Evolutionary conservation across 768 basidiomycete genomes (phyloP), one percentile per base, ranked within the genome.

Genomic region (Leccinum longicurvipes): DNA sequence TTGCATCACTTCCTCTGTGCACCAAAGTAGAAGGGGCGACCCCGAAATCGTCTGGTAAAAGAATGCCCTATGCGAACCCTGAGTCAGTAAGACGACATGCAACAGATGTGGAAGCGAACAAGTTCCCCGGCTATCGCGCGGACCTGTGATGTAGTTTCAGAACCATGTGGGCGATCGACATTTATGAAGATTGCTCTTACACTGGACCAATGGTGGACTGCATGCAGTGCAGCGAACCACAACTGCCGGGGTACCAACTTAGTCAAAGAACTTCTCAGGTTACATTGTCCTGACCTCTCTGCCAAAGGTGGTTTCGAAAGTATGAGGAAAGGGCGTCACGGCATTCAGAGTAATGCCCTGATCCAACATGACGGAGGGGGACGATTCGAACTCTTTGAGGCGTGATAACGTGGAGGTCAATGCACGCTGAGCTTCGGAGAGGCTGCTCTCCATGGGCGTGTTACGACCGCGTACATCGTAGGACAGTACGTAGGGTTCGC

Each of bases 201-300:
- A 87, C 91, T 91, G 19, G 89, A 91, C 89, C 89, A 93, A 67
- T 93, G 91, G 71, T 93, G 91, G 24, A 93, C 86, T 42, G 91
- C 91, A 65, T 93, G 91, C 29, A 93, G 72, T 23, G 79, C 84
- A n/a, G 84, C 82, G 69, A 93, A 93, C 91, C 91, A 93, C 17
- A 93, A 73, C 90, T 92, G 50, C 29, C 62, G 47, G 42, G 34
- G 28, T 41, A 27, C 14, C 28, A 31, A 46, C 36, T 61, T 39
- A 60, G 55, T 56, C 50, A 36, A 12, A 41, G 9, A 5, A 15
- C 2, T 41, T 39, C 14, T 31, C 15, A 6, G 28, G 27, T 23
- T 34, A 19, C 15, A 23, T 24, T 47, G 42, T 23, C 21, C 73
- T 62, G 62, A 89, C 91, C 77, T 93, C 91, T 72, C 91, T 76